These are phyloP conservation scores for Wickerhamiella lipophila DNA, from an alignment of 805 yeast species.

Conservation along the genomic window DNA sequence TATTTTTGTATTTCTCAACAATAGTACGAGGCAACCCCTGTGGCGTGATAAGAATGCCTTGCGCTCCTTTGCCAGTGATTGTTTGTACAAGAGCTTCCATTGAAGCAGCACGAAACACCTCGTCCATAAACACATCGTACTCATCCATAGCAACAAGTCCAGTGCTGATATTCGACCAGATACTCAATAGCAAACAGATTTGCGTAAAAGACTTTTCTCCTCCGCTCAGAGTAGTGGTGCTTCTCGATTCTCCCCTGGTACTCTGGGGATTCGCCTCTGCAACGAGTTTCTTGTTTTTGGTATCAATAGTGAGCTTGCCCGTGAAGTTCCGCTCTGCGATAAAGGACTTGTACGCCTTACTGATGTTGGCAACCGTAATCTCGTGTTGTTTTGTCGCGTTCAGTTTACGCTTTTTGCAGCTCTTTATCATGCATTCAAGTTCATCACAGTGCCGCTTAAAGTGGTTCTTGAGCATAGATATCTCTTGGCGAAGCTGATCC, in stretches of 20 bases:
- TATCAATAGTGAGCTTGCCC: slow-evolving; percentile 59
- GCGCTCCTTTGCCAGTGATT: slow-evolving; percentile 54
- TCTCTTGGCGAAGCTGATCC: neutral
- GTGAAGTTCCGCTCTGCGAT: slow-evolving; percentile 35
- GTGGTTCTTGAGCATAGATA: neutral
- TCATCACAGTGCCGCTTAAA: neutral
- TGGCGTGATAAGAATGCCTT: slow-evolving; percentile 87
- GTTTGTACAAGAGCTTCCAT: slow-evolving; percentile 60
- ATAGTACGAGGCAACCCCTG: slow-evolving; percentile 30
- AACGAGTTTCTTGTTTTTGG: slow-evolving; percentile 24
- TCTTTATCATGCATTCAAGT: neutral
- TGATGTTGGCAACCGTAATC: neutral
- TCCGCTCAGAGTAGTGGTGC: slow-evolving; percentile 79
- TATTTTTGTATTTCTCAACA: slow-evolving; percentile 3
- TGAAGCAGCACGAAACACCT: slow-evolving; percentile 71
- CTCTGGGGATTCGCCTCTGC: slow-evolving; percentile 21
- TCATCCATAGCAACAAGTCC: slow-evolving; percentile 86
- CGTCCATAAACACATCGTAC: slow-evolving; percentile 95
- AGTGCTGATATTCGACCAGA: slow-evolving; percentile 89
- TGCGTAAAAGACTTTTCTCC: slow-evolving; percentile 96
- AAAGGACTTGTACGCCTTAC: neutral
- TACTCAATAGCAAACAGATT: slow-evolving; percentile 69
- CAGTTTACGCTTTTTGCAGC: neutral
- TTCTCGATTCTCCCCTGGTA: slow-evolving; percentile 31
- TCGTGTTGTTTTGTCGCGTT: neutral